Evolutionary conservation across 306 rosid genomes (phyloP).

Genomic region (Lablab purpureus): DNA sequence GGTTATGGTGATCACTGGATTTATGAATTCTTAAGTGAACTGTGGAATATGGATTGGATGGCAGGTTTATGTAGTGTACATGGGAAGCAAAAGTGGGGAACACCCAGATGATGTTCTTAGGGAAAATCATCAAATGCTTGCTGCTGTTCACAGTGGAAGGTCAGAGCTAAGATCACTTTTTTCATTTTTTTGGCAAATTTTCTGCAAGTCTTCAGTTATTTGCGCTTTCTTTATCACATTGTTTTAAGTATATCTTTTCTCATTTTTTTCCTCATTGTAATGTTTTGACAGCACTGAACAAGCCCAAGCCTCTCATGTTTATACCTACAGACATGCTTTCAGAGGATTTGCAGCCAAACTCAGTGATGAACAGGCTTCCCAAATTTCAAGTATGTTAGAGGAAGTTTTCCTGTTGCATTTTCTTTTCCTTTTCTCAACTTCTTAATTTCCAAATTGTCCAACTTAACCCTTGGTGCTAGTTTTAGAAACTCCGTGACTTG

Average conservation of each 20-base stretch:
- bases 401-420: neutral
- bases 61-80: conserved; percentile 84
- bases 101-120: conserved; percentile 61
- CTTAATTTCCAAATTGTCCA: neutral
- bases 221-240: neutral
- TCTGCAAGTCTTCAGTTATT: neutral
- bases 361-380: conserved; percentile 71
- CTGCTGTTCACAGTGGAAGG: conserved; percentile 79
- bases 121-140: conserved; percentile 74
- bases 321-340: conserved; percentile 77
- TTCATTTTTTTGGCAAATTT: neutral
- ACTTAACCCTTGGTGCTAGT: neutral
- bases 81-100: conserved; percentile 83
- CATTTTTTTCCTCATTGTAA: neutral
- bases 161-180: conserved; percentile 31
- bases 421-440: conserved; percentile 3
- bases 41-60: conserved; percentile 38
- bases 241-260: conserved; percentile 15
- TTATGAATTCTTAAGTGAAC: conserved; percentile 12
- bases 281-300: conserved; percentile 60
- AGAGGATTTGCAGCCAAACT: conserved; percentile 89
- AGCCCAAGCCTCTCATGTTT: conserved; percentile 78
- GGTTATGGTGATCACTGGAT: conserved; percentile 11
- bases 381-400: conserved; percentile 66
- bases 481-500: conserved; percentile 17